These are phyloP conservation scores for Massariosphaeria phaeospora DNA, from an alignment of 495 filamentous ascomycete species.

Conservation along the genomic window DNA sequence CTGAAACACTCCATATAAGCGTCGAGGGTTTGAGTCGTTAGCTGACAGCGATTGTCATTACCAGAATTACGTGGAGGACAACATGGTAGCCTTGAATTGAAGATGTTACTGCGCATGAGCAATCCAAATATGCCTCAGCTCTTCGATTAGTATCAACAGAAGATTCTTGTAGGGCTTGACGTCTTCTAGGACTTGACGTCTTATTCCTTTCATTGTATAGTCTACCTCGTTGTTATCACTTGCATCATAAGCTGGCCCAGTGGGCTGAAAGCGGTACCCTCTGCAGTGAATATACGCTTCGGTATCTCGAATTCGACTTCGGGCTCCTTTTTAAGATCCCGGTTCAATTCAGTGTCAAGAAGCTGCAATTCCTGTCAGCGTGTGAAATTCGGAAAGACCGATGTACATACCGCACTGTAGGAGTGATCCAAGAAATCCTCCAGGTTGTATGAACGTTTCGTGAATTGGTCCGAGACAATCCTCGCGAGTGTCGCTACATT, in stretches of 20 bases:
- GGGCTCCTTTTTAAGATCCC: slow-evolving; percentile 75
- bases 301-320: slow-evolving; percentile 93
- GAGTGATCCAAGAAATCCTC: slow-evolving; percentile 97
- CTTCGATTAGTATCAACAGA: too few relatives aligned
- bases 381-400: not conserved
- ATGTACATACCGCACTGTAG: slow-evolving; percentile 68
- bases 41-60: too few relatives aligned
- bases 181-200: slow-evolving; percentile 2
- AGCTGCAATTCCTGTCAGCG: slow-evolving; percentile 48
- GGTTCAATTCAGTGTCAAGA: slow-evolving; percentile 73
- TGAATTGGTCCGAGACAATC: slow-evolving; percentile 96
- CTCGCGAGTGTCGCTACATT: slow-evolving; percentile 92
- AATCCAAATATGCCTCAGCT: too few relatives aligned
- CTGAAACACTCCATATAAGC: too few relatives aligned
- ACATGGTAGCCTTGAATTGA: too few relatives aligned
- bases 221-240: slow-evolving; percentile 17
- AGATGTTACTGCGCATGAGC: too few relatives aligned
- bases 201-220: too few relatives aligned
- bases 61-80: too few relatives aligned
- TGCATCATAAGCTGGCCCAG: slow-evolving; percentile 34
- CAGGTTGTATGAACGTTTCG: slow-evolving; percentile 83
- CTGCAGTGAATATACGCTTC: slow-evolving; percentile 71
- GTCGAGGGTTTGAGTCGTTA: too few relatives aligned
- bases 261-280: slow-evolving; percentile 43
- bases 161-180: not conserved